Percentiles rank a stretch among this genome's conserved stretches.
phyloP scores from a whole-genome alignment of 2,329 filamentous ascomycete species.

The Cladophialophora immunda region DNA sequence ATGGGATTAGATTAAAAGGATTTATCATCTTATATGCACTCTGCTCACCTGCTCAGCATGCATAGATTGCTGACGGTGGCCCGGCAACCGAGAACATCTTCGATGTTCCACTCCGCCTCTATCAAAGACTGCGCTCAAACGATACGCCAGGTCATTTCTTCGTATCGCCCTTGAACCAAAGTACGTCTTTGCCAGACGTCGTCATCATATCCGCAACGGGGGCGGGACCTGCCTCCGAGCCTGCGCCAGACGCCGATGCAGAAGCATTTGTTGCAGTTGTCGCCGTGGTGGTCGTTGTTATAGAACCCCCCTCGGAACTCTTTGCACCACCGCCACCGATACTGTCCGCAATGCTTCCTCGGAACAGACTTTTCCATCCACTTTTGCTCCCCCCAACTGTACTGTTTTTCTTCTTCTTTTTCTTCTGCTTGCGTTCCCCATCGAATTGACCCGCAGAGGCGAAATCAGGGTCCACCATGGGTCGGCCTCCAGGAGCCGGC shows the following conservation, averaged over 20 bases:
- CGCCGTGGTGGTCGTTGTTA: constrained; percentile 3
- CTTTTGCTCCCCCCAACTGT: constrained; percentile 30
- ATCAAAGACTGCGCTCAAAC: constrained; percentile 4
- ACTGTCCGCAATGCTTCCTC: constrained; percentile 52
- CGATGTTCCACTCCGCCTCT: not conserved
- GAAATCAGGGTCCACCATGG: constrained; percentile 41
- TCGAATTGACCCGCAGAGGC: constrained; percentile 38
- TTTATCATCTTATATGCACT: constrained; percentile 6
- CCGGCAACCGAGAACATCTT: not conserved
- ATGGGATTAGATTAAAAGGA: constrained; percentile 10
- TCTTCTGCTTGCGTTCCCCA: constrained; percentile 36
- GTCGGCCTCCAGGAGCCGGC: constrained; percentile 36
- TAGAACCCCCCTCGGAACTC: constrained; percentile 9
- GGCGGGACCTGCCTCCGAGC: constrained; percentile 3
- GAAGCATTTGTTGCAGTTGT: constrained; percentile 1
- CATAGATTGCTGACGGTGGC: not conserved
- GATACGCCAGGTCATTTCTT: constrained; percentile 36
- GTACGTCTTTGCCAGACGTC: constrained; percentile 33
- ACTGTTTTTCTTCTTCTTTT: constrained; percentile 33
- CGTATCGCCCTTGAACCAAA: constrained; percentile 40
- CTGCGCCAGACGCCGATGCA: not conserved
- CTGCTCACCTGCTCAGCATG: constrained; percentile 1
- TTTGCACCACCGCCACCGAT: constrained; percentile 47
- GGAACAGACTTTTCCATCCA: constrained; percentile 44
- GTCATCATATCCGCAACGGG: constrained; percentile 28